A percentile compares a stretch with the other conserved stretches of the same genome.
Conservation (phyloP, 345 rosid genomes). For the Aquilaria sinensis region DNA sequence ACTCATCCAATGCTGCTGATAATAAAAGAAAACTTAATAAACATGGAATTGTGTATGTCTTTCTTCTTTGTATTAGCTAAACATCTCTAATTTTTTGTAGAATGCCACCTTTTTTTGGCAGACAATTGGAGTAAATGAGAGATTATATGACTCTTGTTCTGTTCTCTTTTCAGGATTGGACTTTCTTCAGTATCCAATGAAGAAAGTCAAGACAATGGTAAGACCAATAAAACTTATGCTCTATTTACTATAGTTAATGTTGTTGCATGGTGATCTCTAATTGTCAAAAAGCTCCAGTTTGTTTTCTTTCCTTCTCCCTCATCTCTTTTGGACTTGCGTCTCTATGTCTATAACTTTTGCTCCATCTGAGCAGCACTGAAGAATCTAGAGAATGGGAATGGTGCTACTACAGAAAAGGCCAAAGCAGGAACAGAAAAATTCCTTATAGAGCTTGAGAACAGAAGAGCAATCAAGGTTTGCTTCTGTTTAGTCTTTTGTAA, state of each 20-base stretch:
- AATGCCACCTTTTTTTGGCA: not conserved
- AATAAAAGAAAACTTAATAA: slow-evolving; percentile 49
- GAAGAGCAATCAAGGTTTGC: slow-evolving; percentile 67
- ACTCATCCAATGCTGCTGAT: slow-evolving; percentile 73
- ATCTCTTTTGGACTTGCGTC: not conserved
- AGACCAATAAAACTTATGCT: not conserved
- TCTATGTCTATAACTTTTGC: not conserved
- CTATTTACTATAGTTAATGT: no score
- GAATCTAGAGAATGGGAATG: slow-evolving; percentile 26
- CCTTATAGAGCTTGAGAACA: slow-evolving; percentile 68
- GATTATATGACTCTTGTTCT: not conserved
- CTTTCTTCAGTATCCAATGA: slow-evolving; percentile 14
- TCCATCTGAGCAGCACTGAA: slow-evolving; percentile 8
- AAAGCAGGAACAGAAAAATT: slow-evolving; percentile 51
- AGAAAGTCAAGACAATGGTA: slow-evolving; percentile 19
- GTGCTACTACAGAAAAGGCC: slow-evolving; percentile 17
- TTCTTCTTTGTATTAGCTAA: not conserved
- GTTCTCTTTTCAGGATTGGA: slow-evolving; percentile 15
- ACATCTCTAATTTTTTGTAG: slow-evolving; percentile 8
- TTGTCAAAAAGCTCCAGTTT: not conserved
- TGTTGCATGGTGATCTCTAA: no score
- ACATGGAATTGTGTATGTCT: slow-evolving; percentile 16
- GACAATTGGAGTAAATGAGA: not conserved
- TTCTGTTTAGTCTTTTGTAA: no score
- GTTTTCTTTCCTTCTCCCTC: not conserved